A percentile compares a stretch with the other conserved stretches of the same genome.
Conservation (phyloP, 441 rosid genomes). For the Raphanus hybrid region DNA sequence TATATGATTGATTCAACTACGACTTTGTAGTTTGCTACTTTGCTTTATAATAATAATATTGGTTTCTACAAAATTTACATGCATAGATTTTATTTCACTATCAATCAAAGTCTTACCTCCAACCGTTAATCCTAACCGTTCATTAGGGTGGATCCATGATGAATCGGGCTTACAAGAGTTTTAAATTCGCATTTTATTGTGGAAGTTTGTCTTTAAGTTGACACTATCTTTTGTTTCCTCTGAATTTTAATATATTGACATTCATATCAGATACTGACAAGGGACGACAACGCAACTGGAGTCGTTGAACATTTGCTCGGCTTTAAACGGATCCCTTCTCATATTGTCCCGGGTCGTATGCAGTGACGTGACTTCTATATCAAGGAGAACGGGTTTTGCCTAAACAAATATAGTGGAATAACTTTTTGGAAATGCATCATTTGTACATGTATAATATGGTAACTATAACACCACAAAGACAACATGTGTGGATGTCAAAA, state of each 20-base stretch:
- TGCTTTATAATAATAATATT: not conserved
- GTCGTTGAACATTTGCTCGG: conserved; percentile 43
- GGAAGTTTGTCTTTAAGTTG: conserved; percentile 12
- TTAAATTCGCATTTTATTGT: conserved; percentile 4
- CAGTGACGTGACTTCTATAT: conserved; percentile 14
- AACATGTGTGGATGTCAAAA: no score
- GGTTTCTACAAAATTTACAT: not conserved
- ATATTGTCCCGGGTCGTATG: conserved; percentile 19
- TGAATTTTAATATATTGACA: conserved; percentile 29
- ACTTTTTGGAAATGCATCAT: not conserved
- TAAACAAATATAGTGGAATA: not conserved
- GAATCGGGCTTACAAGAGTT: conserved; percentile 16
- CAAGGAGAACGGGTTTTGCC: not conserved
- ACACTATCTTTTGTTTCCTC: conserved; percentile 1
- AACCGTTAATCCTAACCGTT: conserved; percentile 39
- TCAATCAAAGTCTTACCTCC: conserved; percentile 27
- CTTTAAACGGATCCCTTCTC: conserved; percentile 34
- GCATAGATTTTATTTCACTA: conserved; percentile 8
- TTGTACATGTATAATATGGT: not conserved
- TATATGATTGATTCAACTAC: conserved; percentile 21
- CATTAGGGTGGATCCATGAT: conserved; percentile 5
- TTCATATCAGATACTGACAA: conserved; percentile 41
- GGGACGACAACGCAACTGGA: conserved; percentile 31
- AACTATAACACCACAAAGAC: not conserved
- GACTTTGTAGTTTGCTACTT: conserved; percentile 14